Conservation (phyloP, 2,329 filamentous ascomycete species). For the Phialemonium atrogriseum region DNA sequence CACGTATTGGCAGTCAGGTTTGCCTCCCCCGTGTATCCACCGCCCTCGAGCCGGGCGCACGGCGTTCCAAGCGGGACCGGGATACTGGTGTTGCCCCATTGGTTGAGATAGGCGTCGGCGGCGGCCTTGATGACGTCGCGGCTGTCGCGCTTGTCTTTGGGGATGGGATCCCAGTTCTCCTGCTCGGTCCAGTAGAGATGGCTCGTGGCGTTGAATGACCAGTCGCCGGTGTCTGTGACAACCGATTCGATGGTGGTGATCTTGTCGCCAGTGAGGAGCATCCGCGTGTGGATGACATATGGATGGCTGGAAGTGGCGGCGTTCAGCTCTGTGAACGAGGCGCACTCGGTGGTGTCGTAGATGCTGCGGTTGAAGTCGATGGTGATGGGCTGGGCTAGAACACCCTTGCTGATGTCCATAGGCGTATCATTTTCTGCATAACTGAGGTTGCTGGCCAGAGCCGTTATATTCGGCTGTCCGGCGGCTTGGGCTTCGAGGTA, state of each 20-base stretch:
- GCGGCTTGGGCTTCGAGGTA: slow-evolving; percentile 10
- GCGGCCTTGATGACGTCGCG: slow-evolving; percentile 2
- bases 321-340: slow-evolving; percentile 19
- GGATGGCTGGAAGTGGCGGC: slow-evolving; percentile 10
- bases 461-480: slow-evolving; percentile 6
- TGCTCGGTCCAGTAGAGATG: slow-evolving; percentile 1
- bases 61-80: slow-evolving; percentile 2
- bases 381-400: slow-evolving; percentile 13
- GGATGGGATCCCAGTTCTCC: slow-evolving; percentile 5
- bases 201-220: slow-evolving; percentile 3
- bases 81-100: slow-evolving; percentile 3
- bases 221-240: slow-evolving; percentile 4
- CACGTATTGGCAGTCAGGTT: slow-evolving; percentile 7
- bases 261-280: slow-evolving; percentile 15
- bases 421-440: slow-evolving; percentile 13
- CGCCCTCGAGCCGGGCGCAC: slow-evolving; percentile 6
- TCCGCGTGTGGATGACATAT: slow-evolving; percentile 20
- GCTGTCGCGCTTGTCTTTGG: not conserved
- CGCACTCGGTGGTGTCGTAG: slow-evolving; percentile 18
- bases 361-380: slow-evolving; percentile 17
- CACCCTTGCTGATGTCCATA: slow-evolving; percentile 9
- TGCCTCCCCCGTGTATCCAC: slow-evolving; percentile 5
- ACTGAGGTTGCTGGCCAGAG: slow-evolving; percentile 7
- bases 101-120: slow-evolving; percentile 6
- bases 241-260: slow-evolving; percentile 4